Percentiles rank a stretch among this genome's conserved stretches.
These are phyloP conservation scores for Cryptococcus neoformans DNA, from an alignment of 1,284 basidiomycete genomes.

Conservation along the genomic window DNA sequence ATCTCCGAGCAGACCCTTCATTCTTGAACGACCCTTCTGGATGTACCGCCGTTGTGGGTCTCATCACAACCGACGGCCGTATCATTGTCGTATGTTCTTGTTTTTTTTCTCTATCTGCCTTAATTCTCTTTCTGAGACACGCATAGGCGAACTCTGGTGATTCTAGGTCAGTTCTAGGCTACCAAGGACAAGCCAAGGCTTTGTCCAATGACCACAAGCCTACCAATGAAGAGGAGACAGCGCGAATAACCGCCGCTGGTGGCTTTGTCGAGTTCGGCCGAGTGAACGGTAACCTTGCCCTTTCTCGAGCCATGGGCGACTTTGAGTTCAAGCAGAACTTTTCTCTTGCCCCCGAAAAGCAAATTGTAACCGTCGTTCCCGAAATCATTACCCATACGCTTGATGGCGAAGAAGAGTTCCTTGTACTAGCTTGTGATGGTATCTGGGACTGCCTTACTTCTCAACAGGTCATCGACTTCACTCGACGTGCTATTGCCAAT, in stretches of 20 bases:
- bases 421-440: slow-evolving; percentile 95
- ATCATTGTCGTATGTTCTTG: slow-evolving; percentile 73
- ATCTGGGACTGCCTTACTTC: slow-evolving; percentile 98
- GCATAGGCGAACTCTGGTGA: slow-evolving; percentile 96
- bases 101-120: not conserved
- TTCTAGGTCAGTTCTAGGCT: slow-evolving; percentile 82
- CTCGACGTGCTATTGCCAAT: slow-evolving; percentile 77
- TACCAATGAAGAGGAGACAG: slow-evolving; percentile 80
- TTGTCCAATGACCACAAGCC: slow-evolving; percentile 98
- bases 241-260: slow-evolving; percentile 86
- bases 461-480: slow-evolving; percentile 88
- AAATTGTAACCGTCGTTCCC: slow-evolving; percentile 94
- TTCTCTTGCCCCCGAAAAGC: slow-evolving; percentile 73
- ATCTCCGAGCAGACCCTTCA: slow-evolving; percentile 79
- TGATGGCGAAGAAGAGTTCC: slow-evolving; percentile 89
- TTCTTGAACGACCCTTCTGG: slow-evolving; percentile 92
- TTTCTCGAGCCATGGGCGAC: slow-evolving; percentile 94
- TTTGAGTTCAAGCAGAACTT: slow-evolving; percentile 99
- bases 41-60: slow-evolving; percentile 89
- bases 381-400: slow-evolving; percentile 81
- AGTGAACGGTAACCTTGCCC: slow-evolving; percentile 95
- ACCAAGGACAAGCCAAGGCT: slow-evolving; percentile 80
- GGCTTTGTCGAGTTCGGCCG: slow-evolving; percentile 97
- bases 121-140: not conserved
- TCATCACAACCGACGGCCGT: slow-evolving; percentile 68